These are phyloP conservation scores for Coemansia sp. DNA, from an alignment of 192 early-diverging fungal species.

Conservation along the genomic window DNA sequence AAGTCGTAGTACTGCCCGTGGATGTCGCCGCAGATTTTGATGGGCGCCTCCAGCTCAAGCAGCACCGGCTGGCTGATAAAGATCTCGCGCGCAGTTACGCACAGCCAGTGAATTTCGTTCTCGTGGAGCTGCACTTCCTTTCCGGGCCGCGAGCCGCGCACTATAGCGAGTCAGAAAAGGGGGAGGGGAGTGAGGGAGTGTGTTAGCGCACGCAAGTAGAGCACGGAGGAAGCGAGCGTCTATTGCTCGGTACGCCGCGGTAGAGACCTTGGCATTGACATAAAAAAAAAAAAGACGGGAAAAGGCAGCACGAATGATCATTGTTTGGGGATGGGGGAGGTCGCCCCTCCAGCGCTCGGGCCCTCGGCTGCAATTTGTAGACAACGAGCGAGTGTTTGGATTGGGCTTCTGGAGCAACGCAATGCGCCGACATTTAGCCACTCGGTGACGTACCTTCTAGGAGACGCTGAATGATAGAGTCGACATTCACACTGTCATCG, in stretches of 20 bases:
- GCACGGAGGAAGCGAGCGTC: background rate
- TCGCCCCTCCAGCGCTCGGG: background rate
- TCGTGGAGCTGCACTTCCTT: constrained; percentile 1
- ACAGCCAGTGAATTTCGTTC: constrained; percentile 79
- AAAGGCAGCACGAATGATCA: background rate
- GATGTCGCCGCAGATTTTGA: constrained; percentile 89
- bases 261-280: background rate
- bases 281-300: background rate
- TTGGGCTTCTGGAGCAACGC: background rate
- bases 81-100: constrained; percentile 84
- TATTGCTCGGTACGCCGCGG: background rate
- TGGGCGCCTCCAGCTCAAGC: constrained; percentile 74
- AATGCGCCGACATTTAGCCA: background rate
- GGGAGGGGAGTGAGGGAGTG: background rate
- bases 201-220: background rate
- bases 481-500: constrained; percentile 53
- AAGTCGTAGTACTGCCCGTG: constrained; percentile 97
- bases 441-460: constrained; percentile 45
- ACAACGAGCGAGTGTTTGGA: background rate
- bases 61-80: constrained; percentile 88
- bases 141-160: constrained; percentile 4
- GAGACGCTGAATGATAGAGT: constrained; percentile 57
- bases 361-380: background rate
- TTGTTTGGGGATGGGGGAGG: background rate
- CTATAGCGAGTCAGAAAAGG: background rate